Evolutionary conservation across 768 basidiomycete genomes (phyloP), one percentile per base, ranked within the genome.

Genomic region (Lactifluus subvellereus): DNA sequence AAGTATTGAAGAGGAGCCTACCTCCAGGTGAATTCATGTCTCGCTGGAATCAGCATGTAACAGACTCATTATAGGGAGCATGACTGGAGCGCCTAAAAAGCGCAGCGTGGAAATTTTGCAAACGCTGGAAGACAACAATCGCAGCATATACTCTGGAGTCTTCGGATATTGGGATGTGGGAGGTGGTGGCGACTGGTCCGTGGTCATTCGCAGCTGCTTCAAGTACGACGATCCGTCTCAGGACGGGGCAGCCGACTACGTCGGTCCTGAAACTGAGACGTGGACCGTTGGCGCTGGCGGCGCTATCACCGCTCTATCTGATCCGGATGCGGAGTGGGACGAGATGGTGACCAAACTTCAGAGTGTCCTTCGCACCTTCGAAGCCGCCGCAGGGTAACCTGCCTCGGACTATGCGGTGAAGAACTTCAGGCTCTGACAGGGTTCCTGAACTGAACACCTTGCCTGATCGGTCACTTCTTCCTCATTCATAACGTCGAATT

Each of bases 1-100:
- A 92, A 66, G 86, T 89, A 27, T 77, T 98, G 58, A 81, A 79
- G 64, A 77, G 80, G 53, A 88, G 91, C 75, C 80, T 97, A 58
- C 95, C 95, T 16, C 94, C 95, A 59, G 94, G 94, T 89, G 56
- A 67, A 77, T 64, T 42, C 50, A 35, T 14, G 9, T 14, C 27
- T 27, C 6, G 33, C 42, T 20, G 47, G 45, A 32, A 35, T 20
- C 59, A 50, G 33, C 5, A 40, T 49, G n/a, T 52, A 59, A 55
- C 13, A 5, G 18, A 27, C 22, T 16, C 45, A 49, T 16, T 14
- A 37, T 64, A 94, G 93, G 94, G 1, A 94, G 92, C 62, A 98
- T 98, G 95, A 98, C 95, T 2, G 95, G 95, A 40, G 95, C 95
- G 0, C 95, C 95, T 0, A 98, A 98, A 77, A 88, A 96, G 69